A percentile compares a stretch with the other conserved stretches of the same genome.
phyloP scores from a whole-genome alignment of 2,329 filamentous ascomycete species.

The Epichloe sp. region DNA sequence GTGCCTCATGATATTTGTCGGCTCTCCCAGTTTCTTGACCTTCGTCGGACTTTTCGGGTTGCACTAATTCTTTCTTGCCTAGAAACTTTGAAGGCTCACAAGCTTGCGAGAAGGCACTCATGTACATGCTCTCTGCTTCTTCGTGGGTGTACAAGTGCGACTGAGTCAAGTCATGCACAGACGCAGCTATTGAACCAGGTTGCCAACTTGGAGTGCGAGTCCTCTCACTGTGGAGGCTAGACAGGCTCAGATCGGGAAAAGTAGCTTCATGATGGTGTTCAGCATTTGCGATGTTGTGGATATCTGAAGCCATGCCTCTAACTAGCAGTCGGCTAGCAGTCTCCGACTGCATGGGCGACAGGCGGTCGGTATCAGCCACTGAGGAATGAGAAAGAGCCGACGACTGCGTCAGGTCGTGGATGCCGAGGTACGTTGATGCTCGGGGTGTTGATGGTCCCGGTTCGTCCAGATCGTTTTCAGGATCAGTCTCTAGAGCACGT shows the following conservation, averaged over 20 bases:
- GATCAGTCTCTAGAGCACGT: constrained; percentile 22
- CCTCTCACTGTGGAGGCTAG: background rate
- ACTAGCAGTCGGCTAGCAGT: constrained; percentile 8
- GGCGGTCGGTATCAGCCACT: constrained; percentile 5
- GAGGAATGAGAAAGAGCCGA: constrained; percentile 17
- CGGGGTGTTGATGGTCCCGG: constrained; percentile 37
- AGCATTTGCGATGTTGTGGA: background rate
- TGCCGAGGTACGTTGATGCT: constrained; percentile 33
- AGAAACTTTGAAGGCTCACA: constrained; percentile 10
- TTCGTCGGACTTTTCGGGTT: background rate
- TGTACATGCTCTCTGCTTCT: constrained; percentile 77
- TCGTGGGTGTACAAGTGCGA: constrained; percentile 67
- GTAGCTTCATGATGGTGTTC: background rate
- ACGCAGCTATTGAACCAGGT: constrained; percentile 3
- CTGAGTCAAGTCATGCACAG: constrained; percentile 38
- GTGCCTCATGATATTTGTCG: background rate
- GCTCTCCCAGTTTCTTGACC: background rate
- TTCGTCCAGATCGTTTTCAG: constrained; percentile 23
- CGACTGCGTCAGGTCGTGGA: constrained; percentile 7
- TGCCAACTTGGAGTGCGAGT: background rate
- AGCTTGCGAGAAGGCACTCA: constrained; percentile 53
- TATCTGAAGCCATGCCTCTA: background rate
- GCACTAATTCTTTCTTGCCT: background rate
- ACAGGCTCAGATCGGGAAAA: background rate
- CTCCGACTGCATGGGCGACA: constrained; percentile 2